Base-by-base conservation (phyloP, 2,329 filamentous ascomycete genomes). In the Fusarium sp. region DNA sequence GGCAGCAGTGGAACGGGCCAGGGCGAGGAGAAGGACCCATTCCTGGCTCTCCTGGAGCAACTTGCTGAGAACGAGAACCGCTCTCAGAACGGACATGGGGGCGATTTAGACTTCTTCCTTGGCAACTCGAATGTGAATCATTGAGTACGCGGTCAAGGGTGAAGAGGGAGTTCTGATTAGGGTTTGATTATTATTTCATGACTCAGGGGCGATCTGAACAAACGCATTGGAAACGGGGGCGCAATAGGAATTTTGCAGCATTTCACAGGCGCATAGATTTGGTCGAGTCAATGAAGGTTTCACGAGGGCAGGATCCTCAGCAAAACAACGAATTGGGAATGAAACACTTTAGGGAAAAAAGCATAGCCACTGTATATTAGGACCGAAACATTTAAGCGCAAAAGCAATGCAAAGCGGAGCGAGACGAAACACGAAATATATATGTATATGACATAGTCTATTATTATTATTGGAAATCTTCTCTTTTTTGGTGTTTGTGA, bases 61-160 rank as follows among this genome's bases (percentile, higher is more conserved):
- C 83, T 96, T 59, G 92, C 92, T 0, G 92, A 96, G 77, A 94
- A 93, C 72, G 92, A 95, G 77, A 86, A 91, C 53, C 75, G 76
- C 21, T 74, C 78, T 52, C 83, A 83, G 40, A 82, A 86, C 50
- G 91, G 89, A 0, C 86, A 89, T 11, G 90, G 90, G 14, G 90
- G 86, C 67, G 92, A 95, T 74, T 80, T 96, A 71, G 92, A 95
- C 76, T 94, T 93, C 78, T 94, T 94, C 73, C 79, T 94, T 26
- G 76, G 73, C 20, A 73, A 75, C 21, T 61, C 74, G 9, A 65
- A 58, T 7, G 46, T 48, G 26, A 69, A 48, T 43, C 55, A 62
- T 20, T 68, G 52, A 68, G 21, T 39, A 19, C n/a, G 32, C 19
- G 21, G n/a, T 26, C 45, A 48, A n/a, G 40, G 40, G 7, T 43